Evolutionary conservation across 2,329 filamentous ascomycete species (phyloP), one percentile per base, ranked within the genome.

Genomic region (Talaromyces sp.): DNA sequence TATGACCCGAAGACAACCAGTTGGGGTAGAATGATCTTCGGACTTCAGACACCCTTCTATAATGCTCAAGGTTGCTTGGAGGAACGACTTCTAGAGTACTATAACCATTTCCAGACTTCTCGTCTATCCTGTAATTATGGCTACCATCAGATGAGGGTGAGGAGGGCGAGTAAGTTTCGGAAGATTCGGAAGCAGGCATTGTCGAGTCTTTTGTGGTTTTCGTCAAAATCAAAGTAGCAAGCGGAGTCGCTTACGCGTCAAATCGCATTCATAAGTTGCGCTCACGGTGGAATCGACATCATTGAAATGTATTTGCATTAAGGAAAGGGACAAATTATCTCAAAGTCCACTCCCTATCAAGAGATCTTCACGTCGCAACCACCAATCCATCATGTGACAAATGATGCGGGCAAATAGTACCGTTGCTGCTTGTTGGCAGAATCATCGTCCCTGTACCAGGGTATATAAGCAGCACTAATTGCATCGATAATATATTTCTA

Each of bases 81-180:
- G 35, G 62, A 35, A 64, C 62, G 6, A 64, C 62, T 33, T 64
- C 62, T 31, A 64, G 31, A 19, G 62, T 64, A n/a, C 62, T 64
- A 24, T 43, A 64, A 3, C n/a, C 59, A 49, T 47, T 43, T 11
- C 16, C 5, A 7, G 39, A 10, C 14, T 60, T 60, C 43, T 60
- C 57, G 24, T 35, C 24, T 9, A 33, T 35, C 14, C 24, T 45
- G 13, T 59, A 27, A 14, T 27, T 16, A 24, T 45, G 41, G 2
- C 39, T 60, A 10, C 24, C 39, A 7, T 47, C 27, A 13, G 41
- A 50, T 27, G 47, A 60, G n/a, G 57, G 43, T 22, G 31, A 56
- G 14, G 50, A n/a, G 16, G 57, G 57, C 16, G 24, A 59, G 22
- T 31, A 16, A 59, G 56, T 31, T 27, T 35, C 57, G 39, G 39